A percentile compares a stretch with the other conserved stretches of the same genome.
Evolutionary conservation across 345 rosid species (phyloP).

Genomic region (Laguncularia racemosa): DNA sequence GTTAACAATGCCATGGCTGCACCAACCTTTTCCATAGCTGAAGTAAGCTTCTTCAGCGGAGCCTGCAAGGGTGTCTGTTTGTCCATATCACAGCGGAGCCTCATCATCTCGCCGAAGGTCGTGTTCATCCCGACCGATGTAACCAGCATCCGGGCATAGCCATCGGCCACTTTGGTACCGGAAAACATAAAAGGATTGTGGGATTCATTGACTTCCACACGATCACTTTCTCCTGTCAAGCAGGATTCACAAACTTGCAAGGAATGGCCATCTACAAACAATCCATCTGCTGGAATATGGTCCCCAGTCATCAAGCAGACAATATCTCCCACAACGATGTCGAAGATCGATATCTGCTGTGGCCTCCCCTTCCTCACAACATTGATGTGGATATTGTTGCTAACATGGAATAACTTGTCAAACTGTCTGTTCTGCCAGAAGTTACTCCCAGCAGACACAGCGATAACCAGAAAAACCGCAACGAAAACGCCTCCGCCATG

Average conservation of each 20-base stretch:
- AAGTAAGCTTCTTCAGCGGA: conserved; percentile 58
- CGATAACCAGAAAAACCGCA: conserved; percentile 45
- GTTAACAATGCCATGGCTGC: conserved; percentile 56
- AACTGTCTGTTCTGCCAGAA: conserved; percentile 46
- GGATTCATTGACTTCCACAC: conserved; percentile 21
- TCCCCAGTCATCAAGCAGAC: conserved; percentile 54
- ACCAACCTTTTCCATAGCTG: conserved; percentile 55
- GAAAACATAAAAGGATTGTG: conserved; percentile 50
- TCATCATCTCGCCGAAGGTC: conserved; percentile 71
- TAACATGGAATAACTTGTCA: conserved; percentile 37
- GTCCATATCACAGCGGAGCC: conserved; percentile 26
- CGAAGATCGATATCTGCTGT: conserved; percentile 40
- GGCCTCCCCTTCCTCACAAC: conserved; percentile 42
- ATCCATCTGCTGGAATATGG: conserved; percentile 64
- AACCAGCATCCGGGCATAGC: conserved; percentile 50
- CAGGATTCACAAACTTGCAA: conserved; percentile 54
- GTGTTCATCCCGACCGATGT: conserved; percentile 75
- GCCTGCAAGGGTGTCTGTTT: conserved; percentile 66
- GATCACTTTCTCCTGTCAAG: conserved; percentile 60
- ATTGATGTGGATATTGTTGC: conserved; percentile 44
- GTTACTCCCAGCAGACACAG: conserved; percentile 46
- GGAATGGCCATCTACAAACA: conserved; percentile 39
- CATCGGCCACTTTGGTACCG: conserved; percentile 50
- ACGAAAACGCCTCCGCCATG: conserved; percentile 65
- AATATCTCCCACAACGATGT: conserved; percentile 60